phyloP scores from a whole-genome alignment of 2,329 filamentous ascomycete species.

The Pseudogymnoascus destructans region DNA sequence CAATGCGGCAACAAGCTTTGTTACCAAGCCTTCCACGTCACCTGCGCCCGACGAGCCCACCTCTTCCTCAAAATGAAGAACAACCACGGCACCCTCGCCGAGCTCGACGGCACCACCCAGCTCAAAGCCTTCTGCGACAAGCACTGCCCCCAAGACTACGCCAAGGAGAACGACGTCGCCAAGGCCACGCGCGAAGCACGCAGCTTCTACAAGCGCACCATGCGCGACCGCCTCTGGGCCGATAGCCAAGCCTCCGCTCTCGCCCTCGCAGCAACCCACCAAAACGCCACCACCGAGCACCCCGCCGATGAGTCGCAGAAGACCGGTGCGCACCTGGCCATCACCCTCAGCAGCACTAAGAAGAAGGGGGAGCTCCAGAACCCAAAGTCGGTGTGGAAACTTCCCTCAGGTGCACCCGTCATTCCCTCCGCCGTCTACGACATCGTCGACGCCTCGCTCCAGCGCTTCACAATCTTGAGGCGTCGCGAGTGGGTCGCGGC shows the following conservation, averaged over 20 bases:
- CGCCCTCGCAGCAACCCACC: slow-evolving; percentile 61
- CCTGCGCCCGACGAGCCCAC: slow-evolving; percentile 76
- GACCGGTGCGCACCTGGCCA: slow-evolving; percentile 68
- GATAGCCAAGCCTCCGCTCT: slow-evolving; percentile 77
- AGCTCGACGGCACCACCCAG: slow-evolving; percentile 65
- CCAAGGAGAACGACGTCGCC: slow-evolving; percentile 72
- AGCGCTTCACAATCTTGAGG: slow-evolving; percentile 69
- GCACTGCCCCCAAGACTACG: slow-evolving; percentile 82
- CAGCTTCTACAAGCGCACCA: slow-evolving; percentile 76
- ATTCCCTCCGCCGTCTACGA: slow-evolving; percentile 83
- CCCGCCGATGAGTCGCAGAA: slow-evolving; percentile 71
- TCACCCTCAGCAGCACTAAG: slow-evolving; percentile 57
- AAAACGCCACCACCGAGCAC: slow-evolving; percentile 50
- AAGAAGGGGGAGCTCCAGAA: slow-evolving; percentile 54
- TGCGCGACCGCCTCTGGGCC: slow-evolving; percentile 84
- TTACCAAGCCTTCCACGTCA: slow-evolving; percentile 94
- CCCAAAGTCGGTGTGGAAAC: slow-evolving; percentile 67
- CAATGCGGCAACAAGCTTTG: slow-evolving; percentile 97
- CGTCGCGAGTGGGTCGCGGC: slow-evolving; percentile 88
- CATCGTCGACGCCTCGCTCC: slow-evolving; percentile 69
- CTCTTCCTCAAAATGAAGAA: slow-evolving; percentile 97
- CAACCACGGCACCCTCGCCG: slow-evolving; percentile 61
- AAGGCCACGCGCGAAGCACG: slow-evolving; percentile 71
- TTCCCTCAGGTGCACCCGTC: slow-evolving; percentile 88
- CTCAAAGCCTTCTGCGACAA: slow-evolving; percentile 94